Conservation (phyloP, 768 basidiomycete species). For the Galerina sulciceps region DNA sequence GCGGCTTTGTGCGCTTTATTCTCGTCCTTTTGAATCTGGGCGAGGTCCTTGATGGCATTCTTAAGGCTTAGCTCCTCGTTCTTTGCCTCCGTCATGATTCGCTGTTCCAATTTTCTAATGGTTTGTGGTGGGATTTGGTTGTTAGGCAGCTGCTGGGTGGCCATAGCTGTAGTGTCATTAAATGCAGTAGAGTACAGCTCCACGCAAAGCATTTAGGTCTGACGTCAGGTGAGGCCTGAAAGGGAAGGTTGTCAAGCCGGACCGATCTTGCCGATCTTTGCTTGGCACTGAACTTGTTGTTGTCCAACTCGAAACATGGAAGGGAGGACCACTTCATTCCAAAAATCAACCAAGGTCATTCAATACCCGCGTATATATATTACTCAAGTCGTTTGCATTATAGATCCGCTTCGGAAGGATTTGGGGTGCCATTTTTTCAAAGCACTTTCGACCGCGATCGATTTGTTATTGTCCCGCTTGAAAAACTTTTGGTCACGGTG, state of each 20-base stretch:
- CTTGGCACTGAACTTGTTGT: neutral
- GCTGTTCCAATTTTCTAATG: constrained; percentile 44
- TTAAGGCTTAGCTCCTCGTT: constrained; percentile 54
- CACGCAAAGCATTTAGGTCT: neutral
- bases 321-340: too few relatives aligned
- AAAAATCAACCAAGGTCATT: too few relatives aligned
- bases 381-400: too few relatives aligned
- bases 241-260: neutral
- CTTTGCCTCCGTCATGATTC: constrained; percentile 52
- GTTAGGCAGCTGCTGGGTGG: constrained; percentile 7
- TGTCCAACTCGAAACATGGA: neutral
- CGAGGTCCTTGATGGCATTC: constrained; percentile 57
- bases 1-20: constrained; percentile 57
- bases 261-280: neutral
- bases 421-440: neutral
- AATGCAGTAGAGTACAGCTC: neutral
- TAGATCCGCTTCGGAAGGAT: neutral
- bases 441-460: constrained; percentile 1
- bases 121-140: constrained; percentile 30
- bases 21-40: constrained; percentile 55
- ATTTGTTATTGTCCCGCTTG: too few relatives aligned
- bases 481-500: neutral
- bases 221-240: neutral
- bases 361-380: too few relatives aligned
- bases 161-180: neutral